Conservation (phyloP, 208 protist species). For the Acanthamoeba comandoni region DNA sequence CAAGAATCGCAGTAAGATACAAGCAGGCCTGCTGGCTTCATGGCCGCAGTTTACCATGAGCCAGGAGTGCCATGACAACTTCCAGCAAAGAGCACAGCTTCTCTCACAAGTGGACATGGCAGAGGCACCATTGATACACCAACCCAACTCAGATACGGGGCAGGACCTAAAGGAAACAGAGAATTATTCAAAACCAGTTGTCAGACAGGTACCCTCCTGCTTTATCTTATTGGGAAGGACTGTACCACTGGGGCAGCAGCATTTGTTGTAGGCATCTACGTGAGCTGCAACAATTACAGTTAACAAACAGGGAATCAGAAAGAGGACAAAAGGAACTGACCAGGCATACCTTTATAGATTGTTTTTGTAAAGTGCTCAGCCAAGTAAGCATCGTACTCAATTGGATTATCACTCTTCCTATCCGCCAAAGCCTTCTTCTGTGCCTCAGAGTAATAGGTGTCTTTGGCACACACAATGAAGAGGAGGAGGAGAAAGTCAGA, state of each 20-base stretch:
- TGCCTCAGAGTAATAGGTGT: background rate
- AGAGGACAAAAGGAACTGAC: background rate
- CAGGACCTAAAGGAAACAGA: background rate
- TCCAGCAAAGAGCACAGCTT: constrained; percentile 13
- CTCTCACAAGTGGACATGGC: constrained; percentile 11
- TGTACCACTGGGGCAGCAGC: constrained; percentile 4
- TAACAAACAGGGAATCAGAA: background rate
- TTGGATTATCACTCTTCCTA: constrained; percentile 20
- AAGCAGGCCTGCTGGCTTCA: no score
- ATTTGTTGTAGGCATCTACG: constrained; percentile 14
- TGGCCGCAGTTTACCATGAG: background rate
- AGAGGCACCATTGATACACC: background rate
- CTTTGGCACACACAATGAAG: background rate
- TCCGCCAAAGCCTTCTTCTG: constrained; percentile 19
- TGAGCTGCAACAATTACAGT: background rate
- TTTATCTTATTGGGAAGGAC: background rate
- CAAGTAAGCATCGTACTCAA: constrained; percentile 15
- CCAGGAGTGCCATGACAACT: constrained; percentile 25
- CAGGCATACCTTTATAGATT: constrained; percentile 4
- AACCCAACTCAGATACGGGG: background rate
- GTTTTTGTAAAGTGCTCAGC: constrained; percentile 2
- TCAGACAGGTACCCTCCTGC: no score
- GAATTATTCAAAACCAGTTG: background rate
- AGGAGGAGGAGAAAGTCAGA: background rate
- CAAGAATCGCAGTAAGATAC: no score